phyloP scores from a whole-genome alignment of 352 stramenopile genomes.

The Globisporangium paroecandrum region DNA sequence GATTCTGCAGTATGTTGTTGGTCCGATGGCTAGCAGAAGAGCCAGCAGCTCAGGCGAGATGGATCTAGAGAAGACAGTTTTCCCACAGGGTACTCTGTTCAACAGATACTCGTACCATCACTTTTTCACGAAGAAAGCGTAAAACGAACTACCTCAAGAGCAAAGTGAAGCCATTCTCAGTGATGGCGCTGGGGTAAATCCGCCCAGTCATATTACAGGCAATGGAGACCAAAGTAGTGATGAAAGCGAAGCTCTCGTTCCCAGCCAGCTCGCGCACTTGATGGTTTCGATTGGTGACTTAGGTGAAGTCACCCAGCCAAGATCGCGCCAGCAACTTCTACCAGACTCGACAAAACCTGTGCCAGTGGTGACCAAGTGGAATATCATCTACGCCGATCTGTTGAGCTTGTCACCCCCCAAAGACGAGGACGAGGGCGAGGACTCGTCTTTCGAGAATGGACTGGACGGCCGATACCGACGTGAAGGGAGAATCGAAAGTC shows the following conservation, averaged over 20 bases:
- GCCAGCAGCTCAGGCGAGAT: background rate
- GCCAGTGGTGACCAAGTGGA: background rate
- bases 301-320: background rate
- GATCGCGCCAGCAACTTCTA: background rate
- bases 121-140: slow-evolving; percentile 16
- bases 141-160: background rate
- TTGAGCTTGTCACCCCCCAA: background rate
- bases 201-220: background rate
- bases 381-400: background rate
- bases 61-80: background rate
- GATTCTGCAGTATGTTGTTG: slow-evolving; percentile 28
- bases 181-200: background rate
- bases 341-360: background rate
- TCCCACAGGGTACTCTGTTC: slow-evolving; percentile 30
- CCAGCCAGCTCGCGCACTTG: slow-evolving; percentile 13
- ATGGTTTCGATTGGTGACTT: slow-evolving; percentile 2
- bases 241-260: background rate
- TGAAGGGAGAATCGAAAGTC: background rate
- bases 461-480: slow-evolving; percentile 3
- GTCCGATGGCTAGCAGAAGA: slow-evolving; percentile 14
- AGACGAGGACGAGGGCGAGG: background rate
- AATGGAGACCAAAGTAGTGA: background rate
- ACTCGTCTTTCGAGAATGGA: background rate
- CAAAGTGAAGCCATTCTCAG: background rate
- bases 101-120: slow-evolving; percentile 32